phyloP scores from a whole-genome alignment of 2,329 filamentous ascomycete genomes.

The Cyphellophora attinorum region DNA sequence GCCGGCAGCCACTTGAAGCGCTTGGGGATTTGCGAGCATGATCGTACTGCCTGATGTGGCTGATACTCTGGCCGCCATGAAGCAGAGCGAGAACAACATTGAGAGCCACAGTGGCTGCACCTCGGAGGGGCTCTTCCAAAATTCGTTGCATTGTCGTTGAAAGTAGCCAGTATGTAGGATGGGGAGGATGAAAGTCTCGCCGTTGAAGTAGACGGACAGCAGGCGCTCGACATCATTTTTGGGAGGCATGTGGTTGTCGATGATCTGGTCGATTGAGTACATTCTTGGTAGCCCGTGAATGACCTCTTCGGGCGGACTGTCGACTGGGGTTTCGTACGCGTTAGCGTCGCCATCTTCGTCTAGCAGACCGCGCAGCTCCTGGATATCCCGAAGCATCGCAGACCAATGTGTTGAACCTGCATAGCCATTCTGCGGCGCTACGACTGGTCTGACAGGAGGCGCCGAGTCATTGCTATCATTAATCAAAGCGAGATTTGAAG shows the following conservation, averaged over 20 bases:
- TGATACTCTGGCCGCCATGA: conserved; percentile 12
- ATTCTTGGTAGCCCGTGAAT: conserved; percentile 9
- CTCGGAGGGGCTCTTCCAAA: conserved; percentile 41
- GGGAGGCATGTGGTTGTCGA: conserved; percentile 12
- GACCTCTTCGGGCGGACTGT: conserved; percentile 6
- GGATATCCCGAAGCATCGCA: conserved; percentile 27
- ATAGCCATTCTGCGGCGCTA: too few species aligned
- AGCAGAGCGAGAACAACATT: conserved; percentile 43
- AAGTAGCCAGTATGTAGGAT: conserved; percentile 14
- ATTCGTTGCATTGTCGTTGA: conserved; percentile 38
- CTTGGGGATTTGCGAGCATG: background rate
- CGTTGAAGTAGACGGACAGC: conserved; percentile 17
- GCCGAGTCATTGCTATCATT: background rate
- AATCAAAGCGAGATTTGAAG: background rate
- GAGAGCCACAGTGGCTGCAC: conserved; percentile 43
- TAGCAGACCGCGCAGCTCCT: conserved; percentile 14
- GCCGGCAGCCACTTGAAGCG: background rate
- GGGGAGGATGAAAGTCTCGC: conserved; percentile 12
- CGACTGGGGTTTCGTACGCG: conserved; percentile 8
- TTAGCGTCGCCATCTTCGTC: background rate
- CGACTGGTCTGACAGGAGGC: background rate
- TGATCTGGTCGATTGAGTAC: conserved; percentile 11
- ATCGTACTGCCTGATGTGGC: conserved; percentile 3
- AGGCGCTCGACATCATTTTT: conserved; percentile 13
- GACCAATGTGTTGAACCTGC: conserved; percentile 33